A percentile compares a stretch with the other conserved stretches of the same genome.
Conservation (phyloP, 768 basidiomycete genomes). For the Lentinula sp. region DNA sequence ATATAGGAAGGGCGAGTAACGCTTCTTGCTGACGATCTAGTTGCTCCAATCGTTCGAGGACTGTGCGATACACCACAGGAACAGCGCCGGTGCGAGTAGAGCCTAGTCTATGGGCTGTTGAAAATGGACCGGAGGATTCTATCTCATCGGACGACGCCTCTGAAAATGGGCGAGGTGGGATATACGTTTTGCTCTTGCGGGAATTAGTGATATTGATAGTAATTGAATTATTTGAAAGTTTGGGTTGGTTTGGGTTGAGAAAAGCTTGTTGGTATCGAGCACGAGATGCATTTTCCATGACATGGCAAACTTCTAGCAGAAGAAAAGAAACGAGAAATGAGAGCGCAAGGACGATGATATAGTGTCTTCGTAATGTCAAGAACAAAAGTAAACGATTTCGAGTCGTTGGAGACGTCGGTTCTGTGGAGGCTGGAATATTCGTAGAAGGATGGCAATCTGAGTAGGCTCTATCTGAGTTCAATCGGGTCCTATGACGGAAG, state of each 20-base stretch:
- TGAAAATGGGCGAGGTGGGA: neutral
- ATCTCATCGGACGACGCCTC: neutral
- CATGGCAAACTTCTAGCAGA: neutral
- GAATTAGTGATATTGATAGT: neutral
- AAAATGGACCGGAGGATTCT: neutral
- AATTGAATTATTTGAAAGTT: neutral
- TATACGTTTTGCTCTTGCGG: neutral
- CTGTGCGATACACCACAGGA: conserved; percentile 19
- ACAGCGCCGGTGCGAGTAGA: neutral
- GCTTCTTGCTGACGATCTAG: conserved; percentile 3
- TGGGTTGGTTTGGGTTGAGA: neutral
- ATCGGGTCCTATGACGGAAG: neutral
- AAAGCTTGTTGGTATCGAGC: neutral
- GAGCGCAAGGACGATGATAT: neutral
- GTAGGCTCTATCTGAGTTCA: neutral
- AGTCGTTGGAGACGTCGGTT: neutral
- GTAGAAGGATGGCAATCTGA: neutral
- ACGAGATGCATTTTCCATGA: neutral
- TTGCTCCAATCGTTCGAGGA: conserved; percentile 19
- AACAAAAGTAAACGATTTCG: neutral
- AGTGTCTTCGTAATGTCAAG: neutral
- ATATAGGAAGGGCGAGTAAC: neutral
- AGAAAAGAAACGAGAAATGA: neutral
- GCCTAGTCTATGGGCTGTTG: neutral
- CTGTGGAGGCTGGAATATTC: neutral